These are phyloP conservation scores for Henckelia pumila DNA, from an alignment of 257 asterid genomes.

Conservation along the genomic window DNA sequence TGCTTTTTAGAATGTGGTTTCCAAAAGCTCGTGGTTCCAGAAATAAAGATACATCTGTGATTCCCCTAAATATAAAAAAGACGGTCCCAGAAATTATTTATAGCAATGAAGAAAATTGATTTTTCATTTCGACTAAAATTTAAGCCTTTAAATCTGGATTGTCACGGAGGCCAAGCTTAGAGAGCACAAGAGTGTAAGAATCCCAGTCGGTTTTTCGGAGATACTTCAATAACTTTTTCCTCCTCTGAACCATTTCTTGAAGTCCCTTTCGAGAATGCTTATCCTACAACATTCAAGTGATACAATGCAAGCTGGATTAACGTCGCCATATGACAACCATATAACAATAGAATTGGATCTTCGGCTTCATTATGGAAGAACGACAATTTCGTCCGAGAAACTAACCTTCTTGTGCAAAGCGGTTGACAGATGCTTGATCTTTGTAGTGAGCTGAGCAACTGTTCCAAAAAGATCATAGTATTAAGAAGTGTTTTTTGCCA, in stretches of 20 bases:
- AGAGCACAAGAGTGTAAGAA: slow-evolving; percentile 65
- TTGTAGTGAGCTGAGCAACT: slow-evolving; percentile 88
- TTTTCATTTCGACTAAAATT: not conserved
- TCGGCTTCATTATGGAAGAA: not conserved
- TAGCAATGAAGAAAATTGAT: not conserved
- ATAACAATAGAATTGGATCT: not conserved
- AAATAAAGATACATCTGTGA: not conserved
- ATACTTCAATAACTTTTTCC: slow-evolving; percentile 74
- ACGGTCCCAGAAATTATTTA: not conserved
- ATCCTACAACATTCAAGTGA: slow-evolving; percentile 45
- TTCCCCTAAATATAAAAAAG: not conserved
- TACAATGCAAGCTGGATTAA: not conserved
- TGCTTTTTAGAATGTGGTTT: not conserved
- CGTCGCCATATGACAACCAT: not conserved
- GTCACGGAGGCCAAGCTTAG: slow-evolving; percentile 80
- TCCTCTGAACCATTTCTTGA: slow-evolving; percentile 64
- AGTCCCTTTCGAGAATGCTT: slow-evolving; percentile 87
- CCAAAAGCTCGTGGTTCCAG: too few species aligned
- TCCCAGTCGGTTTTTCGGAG: slow-evolving; percentile 83
- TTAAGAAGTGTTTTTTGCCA: not conserved
- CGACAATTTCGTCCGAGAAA: not conserved
- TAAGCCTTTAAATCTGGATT: slow-evolving; percentile 56
- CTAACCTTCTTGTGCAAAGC: slow-evolving; percentile 72
- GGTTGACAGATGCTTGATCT: slow-evolving; percentile 67
- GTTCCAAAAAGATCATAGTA: slow-evolving; percentile 25